These are phyloP conservation scores for Kalmanozyma brasiliensis DNA, from an alignment of 1,284 basidiomycete species.

Conservation along the genomic window DNA sequence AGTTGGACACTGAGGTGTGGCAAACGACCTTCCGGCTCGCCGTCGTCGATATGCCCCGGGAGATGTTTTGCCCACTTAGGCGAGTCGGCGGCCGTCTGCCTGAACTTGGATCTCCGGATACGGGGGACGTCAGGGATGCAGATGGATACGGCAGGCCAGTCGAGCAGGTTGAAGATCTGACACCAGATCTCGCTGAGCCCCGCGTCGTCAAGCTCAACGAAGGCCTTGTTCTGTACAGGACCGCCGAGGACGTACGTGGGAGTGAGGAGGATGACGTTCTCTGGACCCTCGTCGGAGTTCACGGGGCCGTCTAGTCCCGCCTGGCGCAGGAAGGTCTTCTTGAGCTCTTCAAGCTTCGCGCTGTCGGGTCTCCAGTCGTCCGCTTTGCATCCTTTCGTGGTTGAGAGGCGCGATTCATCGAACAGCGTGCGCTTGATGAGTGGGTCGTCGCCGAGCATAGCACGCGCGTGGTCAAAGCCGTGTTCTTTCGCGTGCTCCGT, in stretches of 20 bases:
- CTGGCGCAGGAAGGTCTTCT: constrained; percentile 6
- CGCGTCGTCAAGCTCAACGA: constrained; percentile 14
- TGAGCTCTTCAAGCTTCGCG: constrained; percentile 4
- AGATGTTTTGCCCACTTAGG: constrained; percentile 8
- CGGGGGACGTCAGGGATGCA: constrained; percentile 2
- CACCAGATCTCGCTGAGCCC: constrained; percentile 36
- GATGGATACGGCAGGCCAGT: constrained; percentile 34
- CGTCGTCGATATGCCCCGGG: constrained; percentile 4
- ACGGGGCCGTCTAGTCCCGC: too few species aligned
- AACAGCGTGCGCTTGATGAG: constrained; percentile 35
- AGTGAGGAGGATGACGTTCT: constrained; percentile 27
- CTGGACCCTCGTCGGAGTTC: not conserved
- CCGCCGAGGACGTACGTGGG: constrained; percentile 32
- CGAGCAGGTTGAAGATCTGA: constrained; percentile 38
- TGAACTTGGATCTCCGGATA: not conserved
- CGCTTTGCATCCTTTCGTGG: not conserved
- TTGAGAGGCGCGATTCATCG: constrained; percentile 24
- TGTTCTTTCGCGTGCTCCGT: constrained; percentile 25
- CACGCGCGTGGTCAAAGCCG: constrained; percentile 30
- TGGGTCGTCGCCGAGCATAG: constrained; percentile 35
- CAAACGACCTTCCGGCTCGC: not conserved
- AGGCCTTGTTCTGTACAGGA: constrained; percentile 10
- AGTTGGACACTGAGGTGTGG: constrained; percentile 28
- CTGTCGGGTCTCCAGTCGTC: constrained; percentile 9
- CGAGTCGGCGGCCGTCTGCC: not conserved